Evolutionary conservation across 345 rosid species (phyloP).

Genomic region (Kandelia obovata): DNA sequence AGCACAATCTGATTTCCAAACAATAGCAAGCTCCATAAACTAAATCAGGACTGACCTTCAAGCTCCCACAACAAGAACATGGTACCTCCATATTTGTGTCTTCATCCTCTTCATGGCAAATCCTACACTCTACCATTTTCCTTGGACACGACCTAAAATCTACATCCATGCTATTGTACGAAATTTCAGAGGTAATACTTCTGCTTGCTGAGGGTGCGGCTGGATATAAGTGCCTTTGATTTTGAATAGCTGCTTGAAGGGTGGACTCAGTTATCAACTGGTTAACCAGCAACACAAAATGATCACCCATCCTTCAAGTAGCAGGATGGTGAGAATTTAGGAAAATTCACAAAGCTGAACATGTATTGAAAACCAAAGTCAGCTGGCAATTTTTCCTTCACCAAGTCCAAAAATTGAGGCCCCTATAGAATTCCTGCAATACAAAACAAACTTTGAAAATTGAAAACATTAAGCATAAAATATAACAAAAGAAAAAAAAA

Average conservation of each 20-base stretch:
- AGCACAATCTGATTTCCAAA: slow-evolving; percentile 1
- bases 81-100: slow-evolving; percentile 71
- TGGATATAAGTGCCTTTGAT: slow-evolving; percentile 17
- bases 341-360: not conserved
- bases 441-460: not conserved
- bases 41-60: slow-evolving; percentile 50
- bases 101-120: slow-evolving; percentile 91
- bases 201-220: slow-evolving; percentile 16
- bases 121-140: slow-evolving; percentile 61
- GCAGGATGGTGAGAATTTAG: slow-evolving; percentile 3
- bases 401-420: not conserved
- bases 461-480: slow-evolving; percentile 4
- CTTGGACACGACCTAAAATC: slow-evolving; percentile 30
- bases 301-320: slow-evolving; percentile 64
- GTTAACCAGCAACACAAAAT: slow-evolving; percentile 62
- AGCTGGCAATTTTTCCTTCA: not conserved
- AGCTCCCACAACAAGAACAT: slow-evolving; percentile 80
- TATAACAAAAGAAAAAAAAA: not conserved
- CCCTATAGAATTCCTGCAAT: not conserved
- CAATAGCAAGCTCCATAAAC: not conserved
- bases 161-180: slow-evolving; percentile 31
- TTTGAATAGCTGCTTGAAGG: slow-evolving; percentile 37
- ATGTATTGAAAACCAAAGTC: slow-evolving; percentile 2
- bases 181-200: slow-evolving; percentile 25
- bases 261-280: slow-evolving; percentile 49